Evolutionary conservation across 352 stramenopile genomes (phyloP).

Genomic region (Pythium pyrilobum): DNA sequence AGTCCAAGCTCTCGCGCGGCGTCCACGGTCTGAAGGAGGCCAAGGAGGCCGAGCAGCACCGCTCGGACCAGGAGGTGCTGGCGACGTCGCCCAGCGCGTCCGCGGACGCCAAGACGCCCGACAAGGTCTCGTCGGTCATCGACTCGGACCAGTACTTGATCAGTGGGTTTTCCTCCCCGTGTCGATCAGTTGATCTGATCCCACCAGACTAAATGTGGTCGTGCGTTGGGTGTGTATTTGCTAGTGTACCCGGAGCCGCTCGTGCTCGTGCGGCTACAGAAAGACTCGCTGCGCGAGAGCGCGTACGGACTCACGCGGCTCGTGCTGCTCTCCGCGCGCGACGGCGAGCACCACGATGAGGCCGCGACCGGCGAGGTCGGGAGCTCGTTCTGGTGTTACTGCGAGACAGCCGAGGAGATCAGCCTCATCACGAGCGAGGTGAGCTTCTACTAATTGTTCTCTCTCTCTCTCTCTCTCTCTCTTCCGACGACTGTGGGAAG

Average conservation of each 20-base stretch:
- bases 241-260: conserved; percentile 74
- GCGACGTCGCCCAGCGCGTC: conserved; percentile 1
- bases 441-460: no score
- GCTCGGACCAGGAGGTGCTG: background rate
- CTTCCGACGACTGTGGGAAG: no score
- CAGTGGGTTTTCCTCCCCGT: conserved; percentile 21
- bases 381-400: conserved; percentile 80
- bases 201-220: no score
- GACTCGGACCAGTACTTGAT: conserved; percentile 74
- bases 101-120: conserved; percentile 4
- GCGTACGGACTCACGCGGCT: conserved; percentile 79
- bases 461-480: no score
- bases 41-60: conserved; percentile 18
- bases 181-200: background rate
- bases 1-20: conserved; percentile 71
- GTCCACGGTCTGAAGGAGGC: conserved; percentile 74
- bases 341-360: background rate
- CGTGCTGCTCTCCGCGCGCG: conserved; percentile 41
- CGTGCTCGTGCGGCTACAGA: conserved; percentile 70
- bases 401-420: conserved; percentile 79
- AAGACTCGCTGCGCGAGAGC: conserved; percentile 63
- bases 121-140: conserved; percentile 26
- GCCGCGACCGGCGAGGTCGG: background rate
- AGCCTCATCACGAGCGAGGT: conserved; percentile 75
- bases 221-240: background rate